Evolutionary conservation across 345 rosid species (phyloP), one percentile per base, ranked within the genome.

Genomic region (Rhodamnia rubescens): DNA sequence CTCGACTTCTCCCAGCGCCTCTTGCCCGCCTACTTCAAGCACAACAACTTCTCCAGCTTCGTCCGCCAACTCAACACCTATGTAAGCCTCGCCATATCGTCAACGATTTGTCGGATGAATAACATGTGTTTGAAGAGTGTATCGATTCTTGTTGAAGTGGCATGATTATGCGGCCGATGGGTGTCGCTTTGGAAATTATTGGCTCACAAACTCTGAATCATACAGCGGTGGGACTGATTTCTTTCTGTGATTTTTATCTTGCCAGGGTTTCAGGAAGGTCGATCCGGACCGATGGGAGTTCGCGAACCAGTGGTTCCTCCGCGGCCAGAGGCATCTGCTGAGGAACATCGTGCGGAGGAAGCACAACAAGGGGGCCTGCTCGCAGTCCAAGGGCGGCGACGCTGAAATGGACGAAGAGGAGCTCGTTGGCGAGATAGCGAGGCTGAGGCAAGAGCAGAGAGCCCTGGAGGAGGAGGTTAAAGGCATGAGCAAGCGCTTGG

Each of bases 271-370:
- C 85, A 88, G 94, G 82, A 97, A 97, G 87, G 96, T 94, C 86
- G 99, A 97, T 92, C 93, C 99, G 7, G 99, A 97, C 83, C 86
- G 87, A 85, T 96, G 99, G 99, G 99, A 96, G 85, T 97, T 97
- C 74, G 98, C 97, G 58, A 96, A 96, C 90, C 97, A 95, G 87
- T 95, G 94, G 86, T 97, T 97, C 83, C 91, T 94, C 11, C 92
- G 95, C 52, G 99, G 96, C 7, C 97, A 97, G 84, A 93, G 90
- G 90, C 98, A 96, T 44, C 89, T 97, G 16, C 88, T 97, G 26
- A 93, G 87, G 91, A 93, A 96, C 90, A 93, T 96, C 88, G 88
- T 88, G 58, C 88, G 99, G 87, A 92, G 95, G 86, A 96, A 95
- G 83, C 97, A 97, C 86, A 92, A 90, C 75, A 92, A 89, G 80